Conservation (phyloP, 441 rosid genomes). For the Manihot esculenta region DNA sequence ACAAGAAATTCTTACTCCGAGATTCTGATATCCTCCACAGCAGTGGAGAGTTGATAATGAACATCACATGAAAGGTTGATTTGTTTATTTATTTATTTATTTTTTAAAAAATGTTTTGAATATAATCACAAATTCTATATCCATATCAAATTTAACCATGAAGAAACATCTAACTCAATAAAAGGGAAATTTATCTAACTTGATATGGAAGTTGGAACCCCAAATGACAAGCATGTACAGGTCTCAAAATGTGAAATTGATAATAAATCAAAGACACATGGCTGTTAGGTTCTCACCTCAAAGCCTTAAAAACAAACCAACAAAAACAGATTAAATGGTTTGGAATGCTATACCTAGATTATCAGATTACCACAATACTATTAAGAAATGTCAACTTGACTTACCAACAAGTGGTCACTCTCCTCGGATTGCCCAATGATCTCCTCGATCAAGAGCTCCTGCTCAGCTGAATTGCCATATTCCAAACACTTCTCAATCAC, state of each 20-base stretch:
- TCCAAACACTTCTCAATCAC: conserved; percentile 72
- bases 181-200: background rate
- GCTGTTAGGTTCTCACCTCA: background rate
- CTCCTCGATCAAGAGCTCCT: conserved; percentile 56
- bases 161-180: background rate
- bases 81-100: too few species aligned
- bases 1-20: background rate
- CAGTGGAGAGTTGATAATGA: background rate
- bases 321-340: background rate
- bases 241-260: background rate
- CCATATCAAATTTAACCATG: background rate
- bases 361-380: background rate
- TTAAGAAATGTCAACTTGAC: conserved; percentile 14
- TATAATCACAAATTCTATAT: background rate
- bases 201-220: background rate
- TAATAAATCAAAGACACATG: background rate
- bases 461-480: conserved; percentile 48
- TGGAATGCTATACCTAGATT: background rate
- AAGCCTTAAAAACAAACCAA: background rate
- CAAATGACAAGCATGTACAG: background rate
- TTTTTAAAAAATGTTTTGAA: background rate
- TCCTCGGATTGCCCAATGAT: conserved; percentile 50
- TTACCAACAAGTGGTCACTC: conserved; percentile 58
- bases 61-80: background rate
- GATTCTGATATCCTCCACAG: background rate